phyloP scores from a whole-genome alignment of 352 stramenopile genomes.

The Pythium phragmiticola region DNA sequence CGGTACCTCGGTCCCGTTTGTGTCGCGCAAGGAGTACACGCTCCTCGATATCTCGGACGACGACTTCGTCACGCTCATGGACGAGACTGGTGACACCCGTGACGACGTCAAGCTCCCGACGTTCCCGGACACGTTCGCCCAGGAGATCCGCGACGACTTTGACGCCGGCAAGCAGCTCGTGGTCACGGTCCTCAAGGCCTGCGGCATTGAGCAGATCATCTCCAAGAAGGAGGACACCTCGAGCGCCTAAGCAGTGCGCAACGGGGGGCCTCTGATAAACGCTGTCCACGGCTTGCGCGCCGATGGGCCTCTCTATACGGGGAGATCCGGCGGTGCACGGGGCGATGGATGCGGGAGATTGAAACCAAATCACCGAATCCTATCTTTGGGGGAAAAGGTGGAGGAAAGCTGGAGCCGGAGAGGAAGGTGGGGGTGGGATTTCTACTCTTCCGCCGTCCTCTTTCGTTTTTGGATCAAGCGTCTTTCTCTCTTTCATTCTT shows the following conservation, averaged over 20 bases:
- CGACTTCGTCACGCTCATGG: conserved; percentile 98
- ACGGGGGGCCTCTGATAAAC: background rate
- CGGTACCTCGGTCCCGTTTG: conserved; percentile 97
- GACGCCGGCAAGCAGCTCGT: conserved; percentile 96
- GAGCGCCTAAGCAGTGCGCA: conserved; percentile 33
- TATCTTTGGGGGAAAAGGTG: conserved; percentile 10
- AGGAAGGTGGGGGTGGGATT: background rate
- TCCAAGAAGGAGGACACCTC: conserved; percentile 94
- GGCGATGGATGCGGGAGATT: conserved; percentile 5
- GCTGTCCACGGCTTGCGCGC: too few relatives aligned
- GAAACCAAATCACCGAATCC: conserved; percentile 13
- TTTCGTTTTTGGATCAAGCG: conserved; percentile 26
- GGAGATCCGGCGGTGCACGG: too few relatives aligned
- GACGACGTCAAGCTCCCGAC: conserved; percentile 97
- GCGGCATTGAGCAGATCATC: conserved; percentile 98
- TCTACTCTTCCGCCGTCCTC: background rate
- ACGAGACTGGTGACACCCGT: conserved; percentile 96
- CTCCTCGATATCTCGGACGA: conserved; percentile 99
- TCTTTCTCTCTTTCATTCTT: conserved; percentile 29
- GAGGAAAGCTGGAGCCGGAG: conserved; percentile 27
- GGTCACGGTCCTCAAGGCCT: conserved; percentile 95
- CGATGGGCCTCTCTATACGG: too few relatives aligned
- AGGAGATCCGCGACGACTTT: conserved; percentile 97
- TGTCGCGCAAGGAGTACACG: conserved; percentile 96
- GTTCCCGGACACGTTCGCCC: conserved; percentile 93